These are phyloP conservation scores for Spizellomyces punctatus DNA, from an alignment of 192 early-diverging fungal genomes.

Conservation along the genomic window DNA sequence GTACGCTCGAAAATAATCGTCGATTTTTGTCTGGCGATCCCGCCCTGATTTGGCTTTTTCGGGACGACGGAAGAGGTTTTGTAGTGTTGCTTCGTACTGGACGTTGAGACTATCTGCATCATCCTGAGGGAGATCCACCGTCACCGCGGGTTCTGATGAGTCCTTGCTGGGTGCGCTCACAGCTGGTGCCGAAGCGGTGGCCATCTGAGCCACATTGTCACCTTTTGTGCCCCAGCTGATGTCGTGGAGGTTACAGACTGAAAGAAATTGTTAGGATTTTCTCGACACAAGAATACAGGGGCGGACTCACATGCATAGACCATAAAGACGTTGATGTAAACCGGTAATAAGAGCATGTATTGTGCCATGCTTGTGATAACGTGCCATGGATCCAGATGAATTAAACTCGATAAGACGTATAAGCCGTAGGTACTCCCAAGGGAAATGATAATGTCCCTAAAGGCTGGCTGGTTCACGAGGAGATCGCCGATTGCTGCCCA, in stretches of 20 bases:
- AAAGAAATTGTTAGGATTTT: background rate
- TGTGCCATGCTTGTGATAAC: conserved; percentile 46
- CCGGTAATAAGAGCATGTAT: conserved; percentile 52
- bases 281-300: background rate
- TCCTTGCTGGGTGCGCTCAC: conserved; percentile 28
- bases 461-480: conserved; percentile 26
- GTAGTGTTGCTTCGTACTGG: conserved; percentile 14
- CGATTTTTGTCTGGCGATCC: conserved; percentile 72
- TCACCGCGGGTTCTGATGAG: conserved; percentile 25
- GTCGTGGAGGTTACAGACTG: conserved; percentile 60
- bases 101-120: conserved; percentile 18
- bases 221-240: conserved; percentile 75
- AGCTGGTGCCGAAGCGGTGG: conserved; percentile 20
- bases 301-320: conserved; percentile 48
- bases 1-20: conserved; percentile 76
- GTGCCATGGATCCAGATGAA: conserved; percentile 61
- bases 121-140: conserved; percentile 30
- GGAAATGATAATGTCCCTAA: conserved; percentile 49
- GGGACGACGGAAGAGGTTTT: conserved; percentile 9
- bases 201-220: conserved; percentile 33
- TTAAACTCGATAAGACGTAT: conserved; percentile 46
- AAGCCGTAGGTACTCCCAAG: conserved; percentile 51
- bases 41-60: conserved; percentile 9
- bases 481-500: conserved; percentile 31
- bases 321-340: conserved; percentile 53